Percentiles rank a stretch among this genome's conserved stretches.
Conservation (phyloP, 192 early-diverging fungal species). For the Phycomyces nitens region DNA sequence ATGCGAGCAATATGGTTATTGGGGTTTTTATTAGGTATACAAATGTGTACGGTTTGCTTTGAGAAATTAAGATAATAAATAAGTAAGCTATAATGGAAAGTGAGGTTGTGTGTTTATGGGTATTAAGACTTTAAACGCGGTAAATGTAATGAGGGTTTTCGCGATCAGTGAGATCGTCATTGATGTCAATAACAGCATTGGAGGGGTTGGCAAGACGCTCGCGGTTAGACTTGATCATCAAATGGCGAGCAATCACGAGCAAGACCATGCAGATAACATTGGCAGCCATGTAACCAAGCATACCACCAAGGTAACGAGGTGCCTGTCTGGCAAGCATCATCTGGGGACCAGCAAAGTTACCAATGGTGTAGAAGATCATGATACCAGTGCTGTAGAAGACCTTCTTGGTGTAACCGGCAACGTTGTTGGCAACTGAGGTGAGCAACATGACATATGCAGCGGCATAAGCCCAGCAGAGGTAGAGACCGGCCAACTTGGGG, state of each 20-base stretch:
- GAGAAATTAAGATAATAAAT: neutral
- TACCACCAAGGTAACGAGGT: conserved; percentile 22
- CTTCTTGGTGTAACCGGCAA: conserved; percentile 23
- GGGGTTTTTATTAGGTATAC: neutral
- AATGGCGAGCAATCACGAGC: conserved; percentile 8
- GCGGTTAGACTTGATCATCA: conserved; percentile 10
- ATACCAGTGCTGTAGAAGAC: conserved; percentile 11
- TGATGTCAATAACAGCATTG: neutral
- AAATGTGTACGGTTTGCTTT: neutral
- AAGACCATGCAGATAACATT: conserved; percentile 12
- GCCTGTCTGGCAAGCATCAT: conserved; percentile 21
- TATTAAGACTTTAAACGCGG: conserved; percentile 11
- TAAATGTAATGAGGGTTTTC: conserved; percentile 25
- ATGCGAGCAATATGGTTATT: neutral
- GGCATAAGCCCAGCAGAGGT: conserved; percentile 16
- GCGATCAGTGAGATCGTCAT: conserved; percentile 23
- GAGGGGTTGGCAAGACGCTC: neutral
- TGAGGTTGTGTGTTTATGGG: neutral
- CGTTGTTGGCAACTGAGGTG: conserved; percentile 9
- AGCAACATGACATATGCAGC: conserved; percentile 10
- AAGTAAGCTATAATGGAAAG: neutral
- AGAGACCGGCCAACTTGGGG: conserved; percentile 22
- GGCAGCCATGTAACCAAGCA: conserved; percentile 18
- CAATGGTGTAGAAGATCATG: conserved; percentile 22
- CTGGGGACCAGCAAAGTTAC: conserved; percentile 21